Evolutionary conservation across 306 rosid genomes (phyloP), one percentile per base, ranked within the genome.

Genomic region (Vigna trinervia): DNA sequence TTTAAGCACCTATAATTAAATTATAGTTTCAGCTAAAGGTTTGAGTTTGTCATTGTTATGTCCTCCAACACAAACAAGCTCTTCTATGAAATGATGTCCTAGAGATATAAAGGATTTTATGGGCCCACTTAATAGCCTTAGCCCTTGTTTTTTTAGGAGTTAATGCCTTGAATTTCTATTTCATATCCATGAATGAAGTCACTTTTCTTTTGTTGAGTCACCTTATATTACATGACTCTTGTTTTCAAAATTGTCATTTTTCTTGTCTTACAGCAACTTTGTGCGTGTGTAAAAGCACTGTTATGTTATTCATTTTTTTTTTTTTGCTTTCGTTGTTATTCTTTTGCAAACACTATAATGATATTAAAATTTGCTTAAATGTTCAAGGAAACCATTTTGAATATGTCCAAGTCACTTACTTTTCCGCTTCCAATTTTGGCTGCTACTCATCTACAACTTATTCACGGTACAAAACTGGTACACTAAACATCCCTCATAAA

Each of bases 391-490:
- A 57, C 74, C 80, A 76, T 94, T 81, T 80, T 94, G 93, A 89
- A 83, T 84, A 76, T 75, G 84, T 92, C 96, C 65, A 92, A 92
- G 86, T 86, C 89, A n/a, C 87, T 88, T 60, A 67, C 87, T 20
- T 94, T 92, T 87, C 98, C 98, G 71, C 93, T 90, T 79, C 98
- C 90, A 19, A 94, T 94, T 68, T 81, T 92, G 88, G 94, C 98
- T 72, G 80, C 86, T 80, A 79, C 92, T 75, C 89, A 88, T 88
- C 98, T 92, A 71, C 98, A 92, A 82, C 89, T 92, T 81, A 78
- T 90, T 75, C 91, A 86, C 65, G 98, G 98, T 94, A 90, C 46
- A 56, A 58, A 68, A 19, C 22, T 46, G 69, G 71, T 60, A 71
- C 51, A 73, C 59, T 63, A 62, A 20, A 79, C 56, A 67, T 61